Evolutionary conservation across 1,139 yeast genomes (phyloP), one percentile per base, ranked within the genome.

Genomic region (Spathaspora jeffriesii): DNA sequence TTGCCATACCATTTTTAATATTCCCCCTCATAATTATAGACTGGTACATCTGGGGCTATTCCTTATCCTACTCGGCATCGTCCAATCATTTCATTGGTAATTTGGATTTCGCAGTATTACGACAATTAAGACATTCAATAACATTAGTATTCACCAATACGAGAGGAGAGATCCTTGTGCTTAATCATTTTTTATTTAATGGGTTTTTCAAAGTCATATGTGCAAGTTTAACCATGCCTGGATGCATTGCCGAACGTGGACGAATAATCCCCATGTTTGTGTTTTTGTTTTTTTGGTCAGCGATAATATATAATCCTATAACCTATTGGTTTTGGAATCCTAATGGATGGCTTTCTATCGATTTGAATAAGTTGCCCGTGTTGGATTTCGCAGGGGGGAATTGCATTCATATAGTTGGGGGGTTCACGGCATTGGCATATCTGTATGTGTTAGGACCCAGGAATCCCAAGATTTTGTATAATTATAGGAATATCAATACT

Each of bases 321-420:
- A 81, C 83, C 2, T 81, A 81, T 59, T 82, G 88, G 88, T 76
- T 81, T 54, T 82, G 88, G 88, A 81, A 81, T 59, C 54, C 63
- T 9, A 64, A 73, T 47, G 88, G 88, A 2, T 82, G 87, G 87
- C 70, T 82, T 30, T 69, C 76, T 1, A 61, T 67, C 0, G 73
- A 71, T 48, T 60, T 66, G 40, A 54, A 61, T 27, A 63, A 65
- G 41, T 56, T 74, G 10, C 83, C 84, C 0, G 83, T 78, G 1
- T 63, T 82, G 18, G 88, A 82, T 61, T 82, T 80, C 62, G 86
- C 88, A 1, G 88, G 88, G 4, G 88, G 88, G 2, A 77, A 79
- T 30, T 80, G 84, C 51, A 78, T 82, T n/a, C 88, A 82, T 57
- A 67, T 81, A 40, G 81, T 82, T 0, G 74, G 84, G 45, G 88